Percentiles rank a stretch among this genome's conserved stretches.
Conservation (phyloP, 352 stramenopile species). For the Phytophthora podocarpi region DNA sequence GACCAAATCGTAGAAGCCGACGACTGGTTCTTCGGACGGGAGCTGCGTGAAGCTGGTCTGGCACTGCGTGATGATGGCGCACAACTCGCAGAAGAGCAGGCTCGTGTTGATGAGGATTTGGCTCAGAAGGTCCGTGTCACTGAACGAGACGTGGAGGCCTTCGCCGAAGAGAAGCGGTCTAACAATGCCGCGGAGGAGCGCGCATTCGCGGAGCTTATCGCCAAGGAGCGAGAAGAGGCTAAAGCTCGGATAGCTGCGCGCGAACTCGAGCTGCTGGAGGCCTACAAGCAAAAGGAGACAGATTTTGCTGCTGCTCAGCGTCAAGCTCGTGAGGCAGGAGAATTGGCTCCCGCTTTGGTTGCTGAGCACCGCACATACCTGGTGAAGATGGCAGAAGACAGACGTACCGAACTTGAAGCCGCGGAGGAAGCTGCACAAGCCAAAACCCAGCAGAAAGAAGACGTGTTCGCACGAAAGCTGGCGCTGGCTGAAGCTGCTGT, state of each 20-base stretch:
- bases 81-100: conserved; percentile 62
- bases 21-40: conserved; percentile 93
- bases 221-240: conserved; percentile 54
- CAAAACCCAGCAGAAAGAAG: conserved; percentile 70
- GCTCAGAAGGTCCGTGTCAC: conserved; percentile 78
- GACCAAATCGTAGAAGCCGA: conserved; percentile 91
- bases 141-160: conserved; percentile 81
- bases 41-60: conserved; percentile 85
- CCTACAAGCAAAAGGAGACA: conserved; percentile 71
- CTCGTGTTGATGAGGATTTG: conserved; percentile 79
- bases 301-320: conserved; percentile 77
- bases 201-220: conserved; percentile 69
- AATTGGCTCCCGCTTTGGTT: conserved; percentile 63
- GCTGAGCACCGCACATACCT: conserved; percentile 87
- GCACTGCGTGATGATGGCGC: conserved; percentile 60
- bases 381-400: conserved; percentile 81
- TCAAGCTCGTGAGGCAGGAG: conserved; percentile 62
- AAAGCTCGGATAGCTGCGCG: conserved; percentile 59
- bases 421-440: conserved; percentile 38
- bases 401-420: conserved; percentile 60
- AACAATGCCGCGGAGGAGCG: conserved; percentile 60
- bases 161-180: conserved; percentile 72
- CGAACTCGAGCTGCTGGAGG: conserved; percentile 80
- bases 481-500: conserved; percentile 72
- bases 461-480: conserved; percentile 82